Evolutionary conservation across 2,329 filamentous ascomycete genomes (phyloP).

Genomic region (Exutisphaerella laricina): DNA sequence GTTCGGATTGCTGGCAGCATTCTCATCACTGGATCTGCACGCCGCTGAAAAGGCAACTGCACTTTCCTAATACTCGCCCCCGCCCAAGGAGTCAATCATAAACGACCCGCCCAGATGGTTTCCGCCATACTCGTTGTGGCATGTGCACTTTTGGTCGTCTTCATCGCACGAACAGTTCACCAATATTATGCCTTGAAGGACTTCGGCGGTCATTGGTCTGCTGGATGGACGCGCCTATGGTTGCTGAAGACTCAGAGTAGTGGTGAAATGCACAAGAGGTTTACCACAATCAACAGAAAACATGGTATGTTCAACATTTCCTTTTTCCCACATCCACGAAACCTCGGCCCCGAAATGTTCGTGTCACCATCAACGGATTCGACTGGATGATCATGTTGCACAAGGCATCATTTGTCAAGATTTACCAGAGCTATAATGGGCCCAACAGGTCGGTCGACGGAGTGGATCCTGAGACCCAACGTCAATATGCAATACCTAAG

Average conservation of each 20-base stretch:
- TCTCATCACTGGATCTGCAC: constrained; percentile 18
- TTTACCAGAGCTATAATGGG: no score
- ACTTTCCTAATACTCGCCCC: background rate
- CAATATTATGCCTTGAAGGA: constrained; percentile 31
- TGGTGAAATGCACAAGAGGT: constrained; percentile 36
- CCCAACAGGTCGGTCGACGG: no score
- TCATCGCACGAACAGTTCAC: constrained; percentile 25
- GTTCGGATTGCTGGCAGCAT: constrained; percentile 13
- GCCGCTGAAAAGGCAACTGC: constrained; percentile 17
- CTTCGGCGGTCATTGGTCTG: constrained; percentile 37
- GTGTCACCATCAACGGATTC: background rate
- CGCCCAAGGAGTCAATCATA: constrained; percentile 7
- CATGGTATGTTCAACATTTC: constrained; percentile 33
- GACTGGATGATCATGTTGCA: constrained; percentile 13
- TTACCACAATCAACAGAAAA: constrained; percentile 34
- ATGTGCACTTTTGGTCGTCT: constrained; percentile 23
- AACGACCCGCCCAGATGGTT: constrained; percentile 21
- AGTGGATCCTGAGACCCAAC: no score
- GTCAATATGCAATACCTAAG: no score
- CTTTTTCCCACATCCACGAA: background rate
- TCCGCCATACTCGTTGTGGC: constrained; percentile 19
- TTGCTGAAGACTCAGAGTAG: constrained; percentile 33
- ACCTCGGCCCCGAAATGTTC: background rate
- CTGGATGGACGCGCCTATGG: constrained; percentile 37
- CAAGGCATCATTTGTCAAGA: no score